Base-by-base conservation (phyloP, 1,284 basidiomycete genomes). In the Stereum hirsutum region DNA sequence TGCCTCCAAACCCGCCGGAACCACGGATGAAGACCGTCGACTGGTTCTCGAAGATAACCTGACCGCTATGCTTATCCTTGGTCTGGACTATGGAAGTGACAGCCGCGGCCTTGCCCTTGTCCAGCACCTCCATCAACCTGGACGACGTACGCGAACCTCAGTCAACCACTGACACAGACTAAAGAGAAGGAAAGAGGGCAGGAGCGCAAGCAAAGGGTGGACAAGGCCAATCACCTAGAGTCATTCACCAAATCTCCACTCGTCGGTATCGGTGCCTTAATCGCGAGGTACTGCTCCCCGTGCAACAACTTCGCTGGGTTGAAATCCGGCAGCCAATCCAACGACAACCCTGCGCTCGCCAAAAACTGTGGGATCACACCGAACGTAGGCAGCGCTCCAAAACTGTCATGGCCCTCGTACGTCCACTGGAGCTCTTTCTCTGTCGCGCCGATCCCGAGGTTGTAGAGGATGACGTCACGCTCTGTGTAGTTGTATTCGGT, bases 281-380 rank as follows among this genome's bases (percentile, higher is more conserved):
- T 92, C 49, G 81, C 73, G 49, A 99, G 69, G 63, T 91, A 98
- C 60, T 99, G 96, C 63, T 99, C 95, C 46, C 95, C 95, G 63
- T 99, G 96, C 23, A 99, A 74, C n/a, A 99, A 72, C 68, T 93
- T 97, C 48, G 92, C 89, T 17, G 91, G 92, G 60, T 92, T 94
- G 69, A 85, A 99, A 65, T 97, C 89, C 20, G 95, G 95, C 49
- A 99, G 66, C 77, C 83, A 95, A 65, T 89, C 91, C 35, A 93
- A 66, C 14, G 81, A 59, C 5, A 88, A 46, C 21, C 72, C 67
- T 2, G 72, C 69, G 52, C 74, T 81, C 1, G 88, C 79, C 30
- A 66, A 60, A 61, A 98, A 93, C 59, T 93, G 92, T n/a, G 95
- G 94, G 48, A 99, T 77, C 37, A 99, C 94, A 45, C 92, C 95